Conservation (phyloP, 495 filamentous ascomycete species). For the Cryomyces antarcticus region DNA sequence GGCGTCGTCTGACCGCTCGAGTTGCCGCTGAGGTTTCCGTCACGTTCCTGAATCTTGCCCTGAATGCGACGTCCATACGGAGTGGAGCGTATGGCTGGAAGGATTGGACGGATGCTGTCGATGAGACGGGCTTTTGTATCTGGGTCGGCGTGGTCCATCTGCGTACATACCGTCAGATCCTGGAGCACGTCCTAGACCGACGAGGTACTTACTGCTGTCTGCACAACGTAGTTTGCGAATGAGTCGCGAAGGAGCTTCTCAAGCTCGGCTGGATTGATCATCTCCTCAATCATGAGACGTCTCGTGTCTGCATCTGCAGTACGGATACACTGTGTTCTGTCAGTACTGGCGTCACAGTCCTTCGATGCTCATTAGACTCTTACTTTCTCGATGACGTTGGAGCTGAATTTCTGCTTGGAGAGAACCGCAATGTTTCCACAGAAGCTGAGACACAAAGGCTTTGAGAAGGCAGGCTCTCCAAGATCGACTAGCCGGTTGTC, state of each 20-base stretch:
- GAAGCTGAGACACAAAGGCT: slow-evolving; percentile 65
- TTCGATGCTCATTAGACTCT: no score
- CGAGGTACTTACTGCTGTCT: slow-evolving; percentile 40
- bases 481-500: slow-evolving; percentile 40
- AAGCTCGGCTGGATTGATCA: slow-evolving; percentile 53
- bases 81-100: slow-evolving; percentile 64
- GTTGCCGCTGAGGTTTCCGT: slow-evolving; percentile 5
- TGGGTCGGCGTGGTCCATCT: slow-evolving; percentile 56
- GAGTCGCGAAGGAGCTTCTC: slow-evolving; percentile 74
- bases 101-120: slow-evolving; percentile 62
- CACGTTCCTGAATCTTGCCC: slow-evolving; percentile 46
- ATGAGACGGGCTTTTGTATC: slow-evolving; percentile 51
- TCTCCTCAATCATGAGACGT: slow-evolving; percentile 66
- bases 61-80: slow-evolving; percentile 86
- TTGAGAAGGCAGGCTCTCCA: slow-evolving; percentile 60
- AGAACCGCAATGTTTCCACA: slow-evolving; percentile 47
- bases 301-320: slow-evolving; percentile 48
- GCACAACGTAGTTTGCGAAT: slow-evolving; percentile 92
- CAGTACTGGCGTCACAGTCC: no score
- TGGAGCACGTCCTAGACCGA: background rate
- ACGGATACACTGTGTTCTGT: slow-evolving; percentile 39
- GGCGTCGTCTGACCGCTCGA: slow-evolving; percentile 1
- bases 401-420: slow-evolving; percentile 97
- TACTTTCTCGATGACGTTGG: slow-evolving; percentile 86
- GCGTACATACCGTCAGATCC: no score